Conservation (phyloP, 2,329 filamentous ascomycete species). For the Penicillium digitatum region DNA sequence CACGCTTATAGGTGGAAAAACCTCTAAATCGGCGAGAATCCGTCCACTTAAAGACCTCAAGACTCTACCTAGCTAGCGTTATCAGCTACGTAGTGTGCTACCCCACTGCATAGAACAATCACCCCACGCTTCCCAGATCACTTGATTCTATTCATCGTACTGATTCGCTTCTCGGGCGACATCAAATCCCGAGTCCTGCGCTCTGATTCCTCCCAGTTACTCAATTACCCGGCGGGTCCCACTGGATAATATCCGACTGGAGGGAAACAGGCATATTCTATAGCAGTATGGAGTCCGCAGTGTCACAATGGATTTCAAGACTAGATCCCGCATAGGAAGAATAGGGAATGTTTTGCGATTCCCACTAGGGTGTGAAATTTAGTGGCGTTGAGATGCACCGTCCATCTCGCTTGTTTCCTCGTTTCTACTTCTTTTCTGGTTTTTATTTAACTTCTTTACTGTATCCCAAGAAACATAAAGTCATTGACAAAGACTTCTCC, state of each 20-base stretch:
- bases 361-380: conserved; percentile 1
- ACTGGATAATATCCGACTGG: conserved; percentile 8
- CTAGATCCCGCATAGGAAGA: neutral
- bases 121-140: neutral
- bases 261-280: neutral
- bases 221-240: neutral
- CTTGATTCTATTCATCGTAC: neutral
- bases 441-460: neutral
- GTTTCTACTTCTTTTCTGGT: neutral
- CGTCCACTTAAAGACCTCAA: neutral
- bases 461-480: neutral
- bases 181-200: neutral
- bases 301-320: neutral
- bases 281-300: neutral
- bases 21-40: conserved; percentile 12
- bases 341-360: neutral
- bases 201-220: conserved; percentile 1
- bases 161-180: conserved; percentile 6
- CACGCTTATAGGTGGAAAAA: conserved; percentile 27
- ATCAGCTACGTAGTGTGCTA: neutral
- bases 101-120: neutral
- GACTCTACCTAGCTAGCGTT: too few species aligned
- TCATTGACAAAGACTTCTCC: neutral
- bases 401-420: neutral
- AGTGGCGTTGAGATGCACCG: conserved; percentile 11